Percentiles rank a stretch among this genome's conserved stretches.
Conservation (phyloP, 306 rosid genomes). For the Quercus robur region DNA sequence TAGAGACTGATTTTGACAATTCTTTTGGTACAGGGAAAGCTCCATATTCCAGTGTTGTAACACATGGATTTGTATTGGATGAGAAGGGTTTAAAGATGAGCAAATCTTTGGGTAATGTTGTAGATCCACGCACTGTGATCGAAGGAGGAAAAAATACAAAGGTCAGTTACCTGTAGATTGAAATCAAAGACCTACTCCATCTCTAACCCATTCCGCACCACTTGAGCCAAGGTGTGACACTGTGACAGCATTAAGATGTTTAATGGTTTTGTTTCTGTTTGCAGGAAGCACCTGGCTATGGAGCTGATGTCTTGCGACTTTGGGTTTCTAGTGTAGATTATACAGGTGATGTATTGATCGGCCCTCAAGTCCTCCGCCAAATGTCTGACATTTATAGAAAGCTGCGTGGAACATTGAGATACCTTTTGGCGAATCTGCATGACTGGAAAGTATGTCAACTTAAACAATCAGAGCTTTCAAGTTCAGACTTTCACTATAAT, state of each 20-base stretch:
- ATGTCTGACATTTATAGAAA: slow-evolving; percentile 96
- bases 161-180: slow-evolving; percentile 41
- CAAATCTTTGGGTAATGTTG: slow-evolving; percentile 97
- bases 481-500: not conserved
- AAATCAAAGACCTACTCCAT: slow-evolving; percentile 1
- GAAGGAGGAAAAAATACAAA: slow-evolving; percentile 95
- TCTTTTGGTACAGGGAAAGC: slow-evolving; percentile 73
- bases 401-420: slow-evolving; percentile 95
- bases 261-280: slow-evolving; percentile 17
- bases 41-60: slow-evolving; percentile 84
- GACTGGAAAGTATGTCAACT: slow-evolving; percentile 80
- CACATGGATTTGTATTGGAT: slow-evolving; percentile 97
- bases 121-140: slow-evolving; percentile 79
- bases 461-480: slow-evolving; percentile 2
- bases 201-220: slow-evolving; percentile 11
- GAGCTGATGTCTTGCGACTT: slow-evolving; percentile 93
- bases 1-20: slow-evolving; percentile 17
- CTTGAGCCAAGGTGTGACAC: slow-evolving; percentile 3
- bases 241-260: not conserved
- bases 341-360: slow-evolving; percentile 81
- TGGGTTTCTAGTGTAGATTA: slow-evolving; percentile 99
- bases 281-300: slow-evolving; percentile 93
- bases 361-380: slow-evolving; percentile 95
- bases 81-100: slow-evolving; percentile 99
- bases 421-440: slow-evolving; percentile 94